phyloP scores from a whole-genome alignment of 345 rosid species.

The Bruguiera gymnorhiza region DNA sequence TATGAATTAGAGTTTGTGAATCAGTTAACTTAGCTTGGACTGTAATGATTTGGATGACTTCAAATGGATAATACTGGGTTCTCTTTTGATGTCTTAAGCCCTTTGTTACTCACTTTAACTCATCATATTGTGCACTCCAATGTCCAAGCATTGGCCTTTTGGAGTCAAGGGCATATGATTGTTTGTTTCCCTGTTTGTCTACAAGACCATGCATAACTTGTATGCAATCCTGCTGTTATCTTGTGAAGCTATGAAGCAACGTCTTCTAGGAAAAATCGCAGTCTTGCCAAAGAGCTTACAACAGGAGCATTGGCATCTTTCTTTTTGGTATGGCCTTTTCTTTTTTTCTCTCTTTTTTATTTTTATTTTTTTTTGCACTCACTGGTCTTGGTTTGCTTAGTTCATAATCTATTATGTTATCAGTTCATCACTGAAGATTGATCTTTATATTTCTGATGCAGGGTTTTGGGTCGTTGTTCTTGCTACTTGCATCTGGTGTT shows the following conservation, averaged over 20 bases:
- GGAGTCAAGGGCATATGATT: no score
- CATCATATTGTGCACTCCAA: no score
- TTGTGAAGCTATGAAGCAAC: constrained; percentile 81
- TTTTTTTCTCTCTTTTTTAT: neutral
- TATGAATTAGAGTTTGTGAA: no score
- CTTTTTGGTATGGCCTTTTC: constrained; percentile 56
- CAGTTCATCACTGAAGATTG: constrained; percentile 9
- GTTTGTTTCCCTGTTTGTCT: neutral
- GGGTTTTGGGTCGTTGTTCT: constrained; percentile 94
- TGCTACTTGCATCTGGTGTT: constrained; percentile 83
- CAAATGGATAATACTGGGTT: no score
- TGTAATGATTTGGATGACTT: no score
- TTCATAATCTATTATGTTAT: neutral
- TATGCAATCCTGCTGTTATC: neutral
- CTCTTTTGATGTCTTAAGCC: no score
- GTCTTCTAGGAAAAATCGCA: constrained; percentile 65
- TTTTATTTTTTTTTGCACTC: neutral
- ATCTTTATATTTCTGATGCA: constrained; percentile 33
- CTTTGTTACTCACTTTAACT: no score
- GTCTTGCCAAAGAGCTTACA: constrained; percentile 65
- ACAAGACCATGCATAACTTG: neutral
- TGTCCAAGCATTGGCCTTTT: neutral
- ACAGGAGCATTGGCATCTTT: constrained; percentile 76
- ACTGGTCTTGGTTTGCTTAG: no score
- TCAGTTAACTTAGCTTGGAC: no score